A percentile compares a stretch with the other conserved stretches of the same genome.
phyloP scores from a whole-genome alignment of 495 filamentous ascomycete genomes.

The Barbatosphaeria neglecta region DNA sequence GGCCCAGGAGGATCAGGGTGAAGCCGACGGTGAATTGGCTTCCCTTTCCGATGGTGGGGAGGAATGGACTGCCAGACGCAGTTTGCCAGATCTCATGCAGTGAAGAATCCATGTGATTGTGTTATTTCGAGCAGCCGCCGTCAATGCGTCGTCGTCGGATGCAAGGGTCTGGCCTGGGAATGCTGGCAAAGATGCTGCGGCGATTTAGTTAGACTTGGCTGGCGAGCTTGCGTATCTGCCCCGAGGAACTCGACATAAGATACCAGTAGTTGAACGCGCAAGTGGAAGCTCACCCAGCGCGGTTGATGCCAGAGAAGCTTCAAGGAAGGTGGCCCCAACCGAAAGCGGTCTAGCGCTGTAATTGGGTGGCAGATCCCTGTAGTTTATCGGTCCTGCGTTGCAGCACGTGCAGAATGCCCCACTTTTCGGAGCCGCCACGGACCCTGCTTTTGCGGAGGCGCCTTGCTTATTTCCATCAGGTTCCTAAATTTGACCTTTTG shows the following conservation, averaged over 20 bases:
- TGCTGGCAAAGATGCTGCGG: too few species aligned
- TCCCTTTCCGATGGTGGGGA: slow-evolving; percentile 68
- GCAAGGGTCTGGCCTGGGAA: too few species aligned
- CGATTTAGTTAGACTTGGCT: too few species aligned
- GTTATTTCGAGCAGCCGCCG: too few species aligned
- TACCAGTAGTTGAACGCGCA: too few species aligned
- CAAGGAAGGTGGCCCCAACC: slow-evolving; percentile 15
- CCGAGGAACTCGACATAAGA: background rate
- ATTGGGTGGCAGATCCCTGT: background rate
- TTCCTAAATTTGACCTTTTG: too few species aligned
- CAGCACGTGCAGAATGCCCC: slow-evolving; percentile 2
- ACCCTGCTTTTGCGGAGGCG: background rate
- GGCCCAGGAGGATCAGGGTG: slow-evolving; percentile 57
- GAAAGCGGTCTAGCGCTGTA: slow-evolving; percentile 8
- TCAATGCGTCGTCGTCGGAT: too few species aligned
- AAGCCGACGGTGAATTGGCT: slow-evolving; percentile 78
- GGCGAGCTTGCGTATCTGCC: too few species aligned
- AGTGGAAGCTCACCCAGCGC: background rate
- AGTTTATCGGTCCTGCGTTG: slow-evolving; percentile 1
- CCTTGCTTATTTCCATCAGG: too few species aligned
- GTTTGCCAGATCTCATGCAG: slow-evolving; percentile 82
- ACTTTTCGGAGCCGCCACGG: background rate
- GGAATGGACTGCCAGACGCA: slow-evolving; percentile 71
- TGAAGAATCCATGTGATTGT: slow-evolving; percentile 60
- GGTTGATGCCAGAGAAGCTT: too few species aligned